phyloP scores from a whole-genome alignment of 768 basidiomycete species.

The Tulasnella sp. region DNA sequence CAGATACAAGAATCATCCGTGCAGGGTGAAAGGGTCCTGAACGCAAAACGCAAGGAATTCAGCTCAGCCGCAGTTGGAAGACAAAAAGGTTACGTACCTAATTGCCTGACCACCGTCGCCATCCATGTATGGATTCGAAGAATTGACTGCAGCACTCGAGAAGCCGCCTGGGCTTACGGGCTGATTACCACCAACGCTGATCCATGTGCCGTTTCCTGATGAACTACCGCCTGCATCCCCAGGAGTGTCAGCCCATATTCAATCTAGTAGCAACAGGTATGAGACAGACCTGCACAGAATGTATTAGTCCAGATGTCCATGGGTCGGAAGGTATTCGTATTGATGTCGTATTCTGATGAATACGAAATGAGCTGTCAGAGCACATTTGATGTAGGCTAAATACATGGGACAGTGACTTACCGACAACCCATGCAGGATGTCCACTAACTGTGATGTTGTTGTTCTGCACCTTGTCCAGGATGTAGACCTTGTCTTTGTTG shows the following conservation, averaged over 20 bases:
- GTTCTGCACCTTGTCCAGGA: slow-evolving; percentile 18
- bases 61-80: slow-evolving; percentile 37
- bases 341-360: slow-evolving; percentile 48
- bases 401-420: background rate
- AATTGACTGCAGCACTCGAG: background rate
- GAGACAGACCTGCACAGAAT: slow-evolving; percentile 49
- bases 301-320: slow-evolving; percentile 65
- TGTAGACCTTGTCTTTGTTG: slow-evolving; percentile 17
- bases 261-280: background rate
- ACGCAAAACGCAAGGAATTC: slow-evolving; percentile 41
- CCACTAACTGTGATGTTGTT: slow-evolving; percentile 17
- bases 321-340: slow-evolving; percentile 50
- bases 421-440: slow-evolving; percentile 33
- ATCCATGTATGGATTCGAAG: slow-evolving; percentile 27
- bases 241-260: too few relatives aligned
- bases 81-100: slow-evolving; percentile 60
- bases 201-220: slow-evolving; percentile 61
- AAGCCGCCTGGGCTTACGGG: slow-evolving; percentile 34
- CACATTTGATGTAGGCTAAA: too few relatives aligned
- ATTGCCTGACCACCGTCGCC: slow-evolving; percentile 61
- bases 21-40: slow-evolving; percentile 20
- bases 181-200: slow-evolving; percentile 76
- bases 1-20: slow-evolving; percentile 18
- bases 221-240: slow-evolving; percentile 50
- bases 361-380: too few relatives aligned